Base-by-base conservation (phyloP, 108 stramenopile species). In the Nannochloropsis granulata region DNA sequence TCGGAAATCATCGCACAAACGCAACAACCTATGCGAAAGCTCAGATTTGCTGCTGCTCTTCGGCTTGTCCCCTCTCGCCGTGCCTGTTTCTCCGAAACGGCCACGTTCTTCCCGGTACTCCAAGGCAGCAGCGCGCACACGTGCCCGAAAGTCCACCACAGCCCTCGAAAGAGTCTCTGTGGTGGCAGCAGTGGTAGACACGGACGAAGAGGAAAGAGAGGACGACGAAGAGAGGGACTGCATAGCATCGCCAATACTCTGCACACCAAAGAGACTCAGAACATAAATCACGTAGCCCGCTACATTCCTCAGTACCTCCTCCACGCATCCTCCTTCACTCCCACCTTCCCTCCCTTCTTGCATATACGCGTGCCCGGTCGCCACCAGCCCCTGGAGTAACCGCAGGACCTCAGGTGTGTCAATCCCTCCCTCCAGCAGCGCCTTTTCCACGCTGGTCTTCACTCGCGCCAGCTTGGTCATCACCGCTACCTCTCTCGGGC, bases 1-100 rank as follows among this genome's bases (percentile, higher is more conserved):
- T 24, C 86, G 86, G 13, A 44, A 24, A 25, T 83, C 42, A 79
- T 86, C 86, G 79, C 34, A 25, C 7, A 86, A 82, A 42, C 43
- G 44, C 10, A 86, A 43, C 46, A 83, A 24, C 56, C 21, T 86
- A 79, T 44, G 82, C 82, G 86, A n/a, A 19, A 2, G 78, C 11
- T 13, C 45, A 8, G 25, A 7, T 5, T 3, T 24, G 46, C 82
- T 23, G 45, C 82, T 23, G 16, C 43, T 43, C 42, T 43, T 44
- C 24, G 19, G 19, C 43, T 23, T 83, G 9, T 34, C 45, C 43
- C 24, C 44, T 45, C 44, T 21, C 82, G 23, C 12, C 16, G 7
- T 24, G 45, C 84, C 79, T 45, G 44, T 80, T 80, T 79, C 79
- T 80, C 25, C 23, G 44, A 45, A 45, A 80, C 80, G 44, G 44